phyloP scores from a whole-genome alignment of 805 yeast genomes.

The Zygotorulaspora chibaensis region DNA sequence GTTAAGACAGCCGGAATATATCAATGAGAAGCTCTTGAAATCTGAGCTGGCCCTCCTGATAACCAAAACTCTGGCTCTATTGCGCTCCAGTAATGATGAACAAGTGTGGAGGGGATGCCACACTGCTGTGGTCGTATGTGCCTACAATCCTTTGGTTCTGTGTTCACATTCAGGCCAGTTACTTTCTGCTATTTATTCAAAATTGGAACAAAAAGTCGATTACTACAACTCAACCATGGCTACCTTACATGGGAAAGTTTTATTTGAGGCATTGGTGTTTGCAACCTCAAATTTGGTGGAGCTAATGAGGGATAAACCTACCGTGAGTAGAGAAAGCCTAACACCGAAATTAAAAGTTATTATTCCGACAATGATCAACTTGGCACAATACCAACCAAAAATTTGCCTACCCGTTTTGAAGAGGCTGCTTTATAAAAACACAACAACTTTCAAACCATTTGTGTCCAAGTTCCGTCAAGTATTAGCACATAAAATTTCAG shows the following conservation, averaged over 20 bases:
- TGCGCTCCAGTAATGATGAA: conserved; percentile 42
- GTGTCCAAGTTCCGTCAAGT: conserved; percentile 55
- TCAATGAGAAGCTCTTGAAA: conserved; percentile 31
- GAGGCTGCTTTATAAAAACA: conserved; percentile 48
- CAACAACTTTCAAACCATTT: conserved; percentile 80
- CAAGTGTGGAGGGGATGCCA: conserved; percentile 60
- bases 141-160: conserved; percentile 34
- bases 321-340: conserved; percentile 74
- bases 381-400: conserved; percentile 38
- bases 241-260: conserved; percentile 20
- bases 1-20: conserved; percentile 27
- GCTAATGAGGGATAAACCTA: conserved; percentile 71
- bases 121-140: conserved; percentile 43
- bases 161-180: conserved; percentile 33
- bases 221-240: conserved; percentile 20
- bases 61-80: conserved; percentile 40
- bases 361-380: conserved; percentile 49
- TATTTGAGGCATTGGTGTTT: conserved; percentile 30
- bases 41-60: conserved; percentile 31
- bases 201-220: conserved; percentile 27
- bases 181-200: conserved; percentile 25
- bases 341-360: conserved; percentile 72
- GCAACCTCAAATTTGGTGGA: conserved; percentile 33
- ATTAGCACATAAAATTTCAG: conserved; percentile 37
- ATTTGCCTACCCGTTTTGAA: conserved; percentile 39